Base-by-base conservation (phyloP, 2,329 filamentous ascomycete genomes). In the Botrytis cinerea region DNA sequence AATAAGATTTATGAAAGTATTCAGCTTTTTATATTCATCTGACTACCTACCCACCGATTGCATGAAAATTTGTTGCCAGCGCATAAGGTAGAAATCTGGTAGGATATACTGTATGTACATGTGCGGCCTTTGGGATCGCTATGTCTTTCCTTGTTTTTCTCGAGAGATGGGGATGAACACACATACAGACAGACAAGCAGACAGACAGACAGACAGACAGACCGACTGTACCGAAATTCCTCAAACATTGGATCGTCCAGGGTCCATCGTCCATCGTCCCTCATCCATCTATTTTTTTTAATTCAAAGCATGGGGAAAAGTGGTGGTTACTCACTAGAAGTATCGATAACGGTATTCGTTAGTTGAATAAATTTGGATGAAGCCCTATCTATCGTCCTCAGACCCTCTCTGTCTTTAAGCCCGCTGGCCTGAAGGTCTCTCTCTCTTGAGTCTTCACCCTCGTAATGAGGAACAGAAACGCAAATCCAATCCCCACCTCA, bases 11-110 rank as follows among this genome's bases (percentile, higher is more conserved):
- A 43, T 54, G 35, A 45, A 63, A 71, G 25, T 64, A 57, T 66
- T 66, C 70, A 62, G n/a, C 25, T 43, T 59, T 35, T 40, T 64
- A 38, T 51, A 40, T 66, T 67, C n/a, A 72, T 67, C 70, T 57
- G 38, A 35, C 61, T 67, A 22, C 22, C 51, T 61, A 25, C 16
- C 51, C 28, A 57, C n/a, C 51, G n/a, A n/a, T 72, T 67, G 70
- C 71, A 73, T 70, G 35, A 38, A 38, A 22, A 45, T 35, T 57
- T 20, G 46, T 45, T 72, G 70, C 70, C 70, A 72, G 61, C 70
- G 70, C 70, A 72, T 72, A 72, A 48, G 60, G 43, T 28, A 43
- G 64, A n/a, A 48, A 61, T 62, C 4, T 68, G 66, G 57, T 16
- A 60, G 45, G 46, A 51, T 45, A 32, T 35, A 64, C 60, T 28